Base-by-base conservation (phyloP, 2,329 filamentous ascomycete genomes). In the Fusarium transvaalense region DNA sequence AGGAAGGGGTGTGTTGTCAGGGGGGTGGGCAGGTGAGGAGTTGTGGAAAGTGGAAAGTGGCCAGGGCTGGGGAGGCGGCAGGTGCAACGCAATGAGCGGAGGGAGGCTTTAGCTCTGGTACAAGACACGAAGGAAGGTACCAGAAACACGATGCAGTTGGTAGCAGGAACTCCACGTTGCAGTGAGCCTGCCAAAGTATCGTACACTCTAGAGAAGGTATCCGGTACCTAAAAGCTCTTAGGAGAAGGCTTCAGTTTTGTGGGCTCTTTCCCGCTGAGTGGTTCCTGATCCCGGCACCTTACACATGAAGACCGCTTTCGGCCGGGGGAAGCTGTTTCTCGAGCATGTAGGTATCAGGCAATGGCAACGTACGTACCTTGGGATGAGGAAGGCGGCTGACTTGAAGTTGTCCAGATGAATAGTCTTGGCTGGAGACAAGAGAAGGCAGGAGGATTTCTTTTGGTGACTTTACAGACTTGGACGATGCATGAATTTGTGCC, bases 31-130 rank as follows among this genome's bases (percentile, higher is more conserved):
- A 72, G 46, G 68, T 58, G 69, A 61, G 56, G 59, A 71, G 68
- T 71, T 65, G 64, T 65, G 72, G 67, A 74, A 70, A 71, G 69
- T 66, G 68, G 67, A 72, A 74, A 64, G 70, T 71, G 72, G 64
- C 66, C 72, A 74, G 72, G 72, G 70, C 70, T 73, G 47, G 61
- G 66, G 70, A 56, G 60, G 51, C 54, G 62, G 72, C 58, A 73
- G 58, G 70, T 65, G 51, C 60, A 55, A 65, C 25, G 47, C 61
- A 48, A 65, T 55, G 56, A 52, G 64, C 52, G 61, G 66, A 69
- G 57, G 57, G 54, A 57, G 48, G 57, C 34, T 54, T 37, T 37
- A 34, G 46, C 23, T 50, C 31, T 52, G 54, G 66, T 66, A 69
- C 56, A 69, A 35, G 66, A 59, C 53, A 69, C 66, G 56, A 54